A percentile compares a stretch with the other conserved stretches of the same genome.
phyloP scores from a whole-genome alignment of 768 basidiomycete genomes.

The Coprinopsis marcescibilis region DNA sequence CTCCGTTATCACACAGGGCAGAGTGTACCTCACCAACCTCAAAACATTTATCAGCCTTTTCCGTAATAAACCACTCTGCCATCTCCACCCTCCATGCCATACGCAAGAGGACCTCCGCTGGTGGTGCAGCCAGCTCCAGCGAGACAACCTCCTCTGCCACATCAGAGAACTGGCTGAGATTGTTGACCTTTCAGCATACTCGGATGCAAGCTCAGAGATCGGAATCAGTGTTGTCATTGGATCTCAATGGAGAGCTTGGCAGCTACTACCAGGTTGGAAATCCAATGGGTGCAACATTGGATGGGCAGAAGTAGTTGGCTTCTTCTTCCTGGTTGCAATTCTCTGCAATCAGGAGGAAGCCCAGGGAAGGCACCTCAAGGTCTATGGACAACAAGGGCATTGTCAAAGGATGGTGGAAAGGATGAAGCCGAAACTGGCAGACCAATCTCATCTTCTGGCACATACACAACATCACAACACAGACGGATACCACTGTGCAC shows the following conservation, averaged over 20 bases:
- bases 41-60: constrained; percentile 27
- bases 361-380: constrained; percentile 12
- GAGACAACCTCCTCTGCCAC: background rate
- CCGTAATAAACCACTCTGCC: constrained; percentile 20
- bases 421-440: constrained; percentile 24
- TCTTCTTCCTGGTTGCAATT: constrained; percentile 28
- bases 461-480: constrained; percentile 6
- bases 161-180: constrained; percentile 22
- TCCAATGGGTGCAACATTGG: constrained; percentile 28
- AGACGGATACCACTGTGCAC: constrained; percentile 14
- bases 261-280: constrained; percentile 27
- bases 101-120: constrained; percentile 21
- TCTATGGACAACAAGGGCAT: constrained; percentile 33
- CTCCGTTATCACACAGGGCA: constrained; percentile 19
- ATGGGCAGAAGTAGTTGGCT: constrained; percentile 40
- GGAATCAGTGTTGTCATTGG: constrained; percentile 27
- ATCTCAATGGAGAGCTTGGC: constrained; percentile 26
- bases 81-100: constrained; percentile 7
- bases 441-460: constrained; percentile 24
- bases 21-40: constrained; percentile 33
- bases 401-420: constrained; percentile 34
- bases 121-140: constrained; percentile 22
- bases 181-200: constrained; percentile 26
- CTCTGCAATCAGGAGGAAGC: background rate
- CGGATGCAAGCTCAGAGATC: constrained; percentile 27